Evolutionary conservation across 305 asterid species (phyloP).

Genomic region (Fraxinus sp.): DNA sequence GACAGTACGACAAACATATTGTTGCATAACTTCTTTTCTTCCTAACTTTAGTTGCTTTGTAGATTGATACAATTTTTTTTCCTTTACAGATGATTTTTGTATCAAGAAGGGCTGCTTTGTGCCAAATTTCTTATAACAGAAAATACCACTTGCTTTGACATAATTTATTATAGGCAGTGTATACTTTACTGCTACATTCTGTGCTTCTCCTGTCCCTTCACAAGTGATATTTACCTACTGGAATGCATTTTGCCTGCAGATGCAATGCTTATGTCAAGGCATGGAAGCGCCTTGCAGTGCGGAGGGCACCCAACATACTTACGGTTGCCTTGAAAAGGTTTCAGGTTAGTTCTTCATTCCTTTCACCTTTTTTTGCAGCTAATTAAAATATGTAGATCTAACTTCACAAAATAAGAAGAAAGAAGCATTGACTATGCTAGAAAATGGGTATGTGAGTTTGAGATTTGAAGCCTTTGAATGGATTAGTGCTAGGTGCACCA

Average conservation of each 20-base stretch:
- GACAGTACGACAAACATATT: neutral
- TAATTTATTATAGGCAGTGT: neutral
- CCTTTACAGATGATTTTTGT: neutral
- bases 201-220: neutral
- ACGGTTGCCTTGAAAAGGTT: slow-evolving; percentile 96
- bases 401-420: neutral
- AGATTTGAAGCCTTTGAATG: neutral
- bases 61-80: neutral
- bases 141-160: neutral
- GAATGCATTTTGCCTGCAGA: slow-evolving; percentile 50
- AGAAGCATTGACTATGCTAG: slow-evolving; percentile 10
- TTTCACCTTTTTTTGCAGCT: slow-evolving; percentile 18
- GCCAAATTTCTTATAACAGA: neutral
- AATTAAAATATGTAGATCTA: slow-evolving; percentile 12
- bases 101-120: neutral
- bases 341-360: slow-evolving; percentile 57
- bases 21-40: neutral
- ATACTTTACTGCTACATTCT: neutral
- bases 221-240: slow-evolving; percentile 18
- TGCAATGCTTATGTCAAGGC: slow-evolving; percentile 96
- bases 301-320: slow-evolving; percentile 84
- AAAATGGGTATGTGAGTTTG: neutral
- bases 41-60: neutral
- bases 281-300: slow-evolving; percentile 81
- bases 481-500: neutral